These are phyloP conservation scores for Colletotrichum somersetense DNA, from an alignment of 2,329 filamentous ascomycete species.

Conservation along the genomic window DNA sequence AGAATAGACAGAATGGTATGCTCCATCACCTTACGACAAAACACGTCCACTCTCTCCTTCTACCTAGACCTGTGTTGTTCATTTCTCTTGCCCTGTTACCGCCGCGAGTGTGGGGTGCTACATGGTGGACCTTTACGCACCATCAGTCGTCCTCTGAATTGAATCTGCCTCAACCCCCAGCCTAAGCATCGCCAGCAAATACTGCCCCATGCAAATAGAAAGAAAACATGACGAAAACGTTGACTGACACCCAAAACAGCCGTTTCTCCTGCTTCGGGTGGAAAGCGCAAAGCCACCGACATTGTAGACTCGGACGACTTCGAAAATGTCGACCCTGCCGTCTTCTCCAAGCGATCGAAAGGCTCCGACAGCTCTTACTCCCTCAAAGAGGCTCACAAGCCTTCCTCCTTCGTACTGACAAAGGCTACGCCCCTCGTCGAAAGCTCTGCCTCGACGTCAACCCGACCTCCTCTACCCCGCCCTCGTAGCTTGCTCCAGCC, in stretches of 20 bases:
- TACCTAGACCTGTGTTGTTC: not conserved
- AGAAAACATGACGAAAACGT: not conserved
- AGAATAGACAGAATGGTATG: conserved; percentile 83
- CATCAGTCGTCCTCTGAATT: not conserved
- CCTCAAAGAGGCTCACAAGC: conserved; percentile 63
- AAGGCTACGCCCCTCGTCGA: conserved; percentile 54
- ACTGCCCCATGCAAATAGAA: no score
- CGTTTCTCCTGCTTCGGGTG: conserved; percentile 54
- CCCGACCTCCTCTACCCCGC: conserved; percentile 49
- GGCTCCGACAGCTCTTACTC: conserved; percentile 55
- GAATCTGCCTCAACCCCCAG: conserved; percentile 27
- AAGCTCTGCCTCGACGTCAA: conserved; percentile 13
- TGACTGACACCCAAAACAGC: conserved; percentile 50
- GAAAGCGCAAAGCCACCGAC: conserved; percentile 70
- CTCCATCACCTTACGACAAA: conserved; percentile 42
- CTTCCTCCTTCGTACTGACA: conserved; percentile 60
- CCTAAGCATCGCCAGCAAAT: not conserved
- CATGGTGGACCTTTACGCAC: not conserved
- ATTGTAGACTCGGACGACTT: conserved; percentile 64
- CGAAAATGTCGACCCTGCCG: conserved; percentile 72
- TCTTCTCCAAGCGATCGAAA: conserved; percentile 72
- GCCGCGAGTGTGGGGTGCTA: conserved; percentile 4
- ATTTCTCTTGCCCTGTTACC: not conserved
- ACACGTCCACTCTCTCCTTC: conserved; percentile 9
- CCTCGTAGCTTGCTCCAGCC: conserved; percentile 63